Evolutionary conservation across 768 basidiomycete genomes (phyloP).

Genomic region (Boletus tomentosulus): DNA sequence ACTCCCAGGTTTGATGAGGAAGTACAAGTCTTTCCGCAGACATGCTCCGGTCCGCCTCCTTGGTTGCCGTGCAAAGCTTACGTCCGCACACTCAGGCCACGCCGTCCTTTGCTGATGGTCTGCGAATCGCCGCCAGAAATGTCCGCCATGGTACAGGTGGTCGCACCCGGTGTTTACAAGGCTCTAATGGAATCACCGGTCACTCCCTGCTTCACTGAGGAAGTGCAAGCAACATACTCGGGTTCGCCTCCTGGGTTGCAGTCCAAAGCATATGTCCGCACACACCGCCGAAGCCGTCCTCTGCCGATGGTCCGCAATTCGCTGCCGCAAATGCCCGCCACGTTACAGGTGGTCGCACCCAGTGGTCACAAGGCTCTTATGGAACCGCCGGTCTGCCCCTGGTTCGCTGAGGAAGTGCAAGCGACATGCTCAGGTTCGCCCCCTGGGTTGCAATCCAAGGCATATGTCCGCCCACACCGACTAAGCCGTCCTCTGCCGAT

Average conservation of each 20-base stretch:
- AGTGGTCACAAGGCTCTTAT: too few species aligned
- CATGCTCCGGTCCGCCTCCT: not conserved
- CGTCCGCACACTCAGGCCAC: not conserved
- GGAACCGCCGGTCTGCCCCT: not conserved
- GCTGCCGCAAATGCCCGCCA: not conserved
- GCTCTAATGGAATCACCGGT: not conserved
- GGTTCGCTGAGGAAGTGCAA: too few species aligned
- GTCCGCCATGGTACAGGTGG: not conserved
- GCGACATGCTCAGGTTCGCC: too few species aligned
- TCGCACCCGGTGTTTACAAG: not conserved
- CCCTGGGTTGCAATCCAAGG: too few species aligned
- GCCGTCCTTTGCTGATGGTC: not conserved
- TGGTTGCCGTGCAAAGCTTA: conserved; percentile 3
- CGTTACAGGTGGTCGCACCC: not conserved
- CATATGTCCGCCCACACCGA: not conserved
- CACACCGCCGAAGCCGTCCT: not conserved
- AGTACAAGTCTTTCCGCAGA: not conserved
- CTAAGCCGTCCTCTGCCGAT: too few species aligned
- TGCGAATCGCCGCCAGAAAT: not conserved
- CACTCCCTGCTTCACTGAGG: not conserved
- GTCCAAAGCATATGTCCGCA: not conserved
- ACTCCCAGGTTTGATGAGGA: not conserved
- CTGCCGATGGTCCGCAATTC: not conserved
- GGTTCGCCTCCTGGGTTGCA: conserved; percentile 4
- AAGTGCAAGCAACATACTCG: not conserved